phyloP scores from a whole-genome alignment of 192 early-diverging fungal genomes.

The Linnemannia zychae region DNA sequence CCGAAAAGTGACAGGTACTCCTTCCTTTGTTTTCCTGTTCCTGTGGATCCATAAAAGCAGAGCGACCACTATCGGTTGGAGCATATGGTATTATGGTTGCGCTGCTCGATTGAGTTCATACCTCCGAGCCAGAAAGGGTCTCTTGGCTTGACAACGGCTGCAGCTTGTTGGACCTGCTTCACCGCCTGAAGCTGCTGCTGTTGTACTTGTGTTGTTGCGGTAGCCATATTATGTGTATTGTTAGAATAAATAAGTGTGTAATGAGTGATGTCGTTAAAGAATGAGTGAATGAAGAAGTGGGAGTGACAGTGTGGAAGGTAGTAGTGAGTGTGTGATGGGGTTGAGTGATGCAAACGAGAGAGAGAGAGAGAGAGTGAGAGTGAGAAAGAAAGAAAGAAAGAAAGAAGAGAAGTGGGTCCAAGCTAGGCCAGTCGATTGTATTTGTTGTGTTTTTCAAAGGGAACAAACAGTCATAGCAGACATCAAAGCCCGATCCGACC shows the following conservation, averaged over 20 bases:
- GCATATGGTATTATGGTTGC: background rate
- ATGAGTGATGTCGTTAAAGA: background rate
- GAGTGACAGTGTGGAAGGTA: background rate
- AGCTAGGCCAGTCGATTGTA: background rate
- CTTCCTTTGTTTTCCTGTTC: background rate
- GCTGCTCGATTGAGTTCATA: background rate
- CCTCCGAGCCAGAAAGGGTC: slow-evolving; percentile 69
- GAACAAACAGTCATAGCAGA: background rate
- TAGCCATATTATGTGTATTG: slow-evolving; percentile 25
- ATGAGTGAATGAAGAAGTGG: background rate
- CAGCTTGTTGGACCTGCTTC: slow-evolving; percentile 14
- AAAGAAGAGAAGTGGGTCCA: background rate
- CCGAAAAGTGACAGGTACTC: background rate
- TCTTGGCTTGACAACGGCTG: slow-evolving; percentile 23
- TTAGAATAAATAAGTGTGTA: background rate
- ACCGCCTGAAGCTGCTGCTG: slow-evolving; percentile 25
- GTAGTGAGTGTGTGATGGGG: background rate
- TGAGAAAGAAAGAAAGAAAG: background rate
- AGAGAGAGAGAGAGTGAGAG: background rate
- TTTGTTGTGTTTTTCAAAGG: background rate
- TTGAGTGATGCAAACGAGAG: background rate
- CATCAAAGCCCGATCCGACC: background rate
- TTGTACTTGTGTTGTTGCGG: slow-evolving; percentile 33
- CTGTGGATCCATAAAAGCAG: background rate
- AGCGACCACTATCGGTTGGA: background rate